Evolutionary conservation across 495 filamentous ascomycete species (phyloP).

Genomic region (Penicillium coprophilum): DNA sequence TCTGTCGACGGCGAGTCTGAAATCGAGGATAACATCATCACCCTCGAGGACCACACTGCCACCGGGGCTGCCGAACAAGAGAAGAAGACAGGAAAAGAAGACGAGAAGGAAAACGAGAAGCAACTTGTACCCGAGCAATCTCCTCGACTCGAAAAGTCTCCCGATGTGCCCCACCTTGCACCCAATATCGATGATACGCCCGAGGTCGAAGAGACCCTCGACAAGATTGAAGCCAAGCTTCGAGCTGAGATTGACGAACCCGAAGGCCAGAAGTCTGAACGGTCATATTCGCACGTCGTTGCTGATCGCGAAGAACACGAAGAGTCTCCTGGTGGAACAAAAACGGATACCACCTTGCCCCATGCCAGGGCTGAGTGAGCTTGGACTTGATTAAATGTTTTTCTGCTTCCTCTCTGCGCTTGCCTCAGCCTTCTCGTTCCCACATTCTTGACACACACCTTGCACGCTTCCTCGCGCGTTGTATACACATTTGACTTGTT

Average conservation of each 20-base stretch:
- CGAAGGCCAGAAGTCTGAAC: neutral
- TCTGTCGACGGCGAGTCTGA: slow-evolving; percentile 35
- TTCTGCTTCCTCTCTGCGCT: neutral
- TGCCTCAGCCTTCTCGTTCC: neutral
- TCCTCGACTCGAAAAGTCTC: neutral
- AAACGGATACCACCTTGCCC: slow-evolving; percentile 3
- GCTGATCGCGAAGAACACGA: neutral
- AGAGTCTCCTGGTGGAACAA: slow-evolving; percentile 1
- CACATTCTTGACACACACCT: slow-evolving; percentile 1
- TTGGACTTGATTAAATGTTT: neutral
- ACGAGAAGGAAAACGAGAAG: neutral
- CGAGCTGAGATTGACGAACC: neutral
- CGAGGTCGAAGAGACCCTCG: slow-evolving; percentile 5
- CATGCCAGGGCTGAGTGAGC: slow-evolving; percentile 6
- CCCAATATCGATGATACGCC: slow-evolving; percentile 7
- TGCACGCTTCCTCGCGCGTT: slow-evolving; percentile 6
- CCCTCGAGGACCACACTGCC: slow-evolving; percentile 2
- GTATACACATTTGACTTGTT: slow-evolving; percentile 2
- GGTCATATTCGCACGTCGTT: neutral
- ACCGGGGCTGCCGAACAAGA: neutral
- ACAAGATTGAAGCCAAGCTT: slow-evolving; percentile 8
- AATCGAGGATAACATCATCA: neutral
- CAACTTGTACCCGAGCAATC: neutral
- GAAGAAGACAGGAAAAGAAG: neutral
- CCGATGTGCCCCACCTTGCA: neutral